phyloP scores from a whole-genome alignment of 257 asterid genomes.

The Nicotiana sylvestris region DNA sequence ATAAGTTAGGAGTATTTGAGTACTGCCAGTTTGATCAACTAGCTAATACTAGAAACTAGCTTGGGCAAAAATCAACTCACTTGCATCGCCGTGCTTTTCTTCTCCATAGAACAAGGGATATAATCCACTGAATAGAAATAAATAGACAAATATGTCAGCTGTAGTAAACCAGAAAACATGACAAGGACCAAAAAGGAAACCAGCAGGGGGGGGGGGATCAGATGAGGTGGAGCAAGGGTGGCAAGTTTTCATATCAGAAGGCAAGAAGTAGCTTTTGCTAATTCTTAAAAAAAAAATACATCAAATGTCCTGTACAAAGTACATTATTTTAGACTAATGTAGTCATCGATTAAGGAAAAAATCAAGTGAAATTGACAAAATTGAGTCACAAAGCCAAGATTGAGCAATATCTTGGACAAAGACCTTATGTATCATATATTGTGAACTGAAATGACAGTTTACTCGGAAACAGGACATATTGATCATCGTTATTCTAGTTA shows the following conservation, averaged over 20 bases:
- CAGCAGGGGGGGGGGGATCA: too few species aligned
- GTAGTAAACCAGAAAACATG: not conserved
- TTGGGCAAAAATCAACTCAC: constrained; percentile 34
- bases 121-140: constrained; percentile 61
- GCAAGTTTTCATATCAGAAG: too few species aligned
- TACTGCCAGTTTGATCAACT: not conserved
- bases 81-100: constrained; percentile 68
- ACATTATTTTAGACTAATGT: not conserved
- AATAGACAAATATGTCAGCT: constrained; percentile 27
- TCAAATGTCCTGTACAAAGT: too few species aligned
- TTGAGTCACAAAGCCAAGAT: too few species aligned
- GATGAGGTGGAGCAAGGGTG: too few species aligned
- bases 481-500: not conserved
- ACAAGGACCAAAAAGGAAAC: not conserved
- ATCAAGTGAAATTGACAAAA: too few species aligned
- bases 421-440: not conserved
- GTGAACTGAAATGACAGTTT: constrained; percentile 45
- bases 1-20: not conserved
- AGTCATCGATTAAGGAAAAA: too few species aligned
- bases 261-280: too few species aligned
- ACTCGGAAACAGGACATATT: not conserved
- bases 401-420: not conserved
- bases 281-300: too few species aligned
- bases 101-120: constrained; percentile 70
- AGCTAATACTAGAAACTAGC: not conserved